A percentile compares a stretch with the other conserved stretches of the same genome.
Conservation (phyloP, 495 filamentous ascomycete species). For the Talaromyces stipitatus region DNA sequence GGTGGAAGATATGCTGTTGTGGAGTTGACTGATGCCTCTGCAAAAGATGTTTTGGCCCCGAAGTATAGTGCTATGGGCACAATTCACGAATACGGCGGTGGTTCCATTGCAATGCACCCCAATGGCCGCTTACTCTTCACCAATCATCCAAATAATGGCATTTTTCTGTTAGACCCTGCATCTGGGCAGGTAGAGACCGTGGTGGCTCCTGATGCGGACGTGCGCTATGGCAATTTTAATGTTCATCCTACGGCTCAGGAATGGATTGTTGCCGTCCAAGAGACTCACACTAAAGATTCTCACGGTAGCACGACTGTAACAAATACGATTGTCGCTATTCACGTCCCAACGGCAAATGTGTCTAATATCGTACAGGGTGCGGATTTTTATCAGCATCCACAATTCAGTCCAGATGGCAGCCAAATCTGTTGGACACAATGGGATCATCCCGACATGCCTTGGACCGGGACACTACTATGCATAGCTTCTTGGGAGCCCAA, state of each 20-base stretch:
- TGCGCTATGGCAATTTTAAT: conserved; percentile 26
- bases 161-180: conserved; percentile 28
- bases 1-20: conserved; percentile 32
- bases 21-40: conserved; percentile 18
- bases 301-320: conserved; percentile 12
- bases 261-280: conserved; percentile 38
- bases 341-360: conserved; percentile 15
- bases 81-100: conserved; percentile 42
- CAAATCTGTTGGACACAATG: conserved; percentile 42
- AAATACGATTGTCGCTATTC: conserved; percentile 28
- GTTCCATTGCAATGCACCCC: conserved; percentile 20
- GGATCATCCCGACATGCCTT: conserved; percentile 44
- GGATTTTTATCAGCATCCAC: conserved; percentile 43
- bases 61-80: conserved; percentile 27
- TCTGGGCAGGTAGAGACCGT: conserved; percentile 16
- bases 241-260: conserved; percentile 20
- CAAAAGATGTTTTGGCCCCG: conserved; percentile 31
- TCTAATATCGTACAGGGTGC: conserved; percentile 24
- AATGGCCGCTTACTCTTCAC: conserved; percentile 31
- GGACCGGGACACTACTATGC: conserved; percentile 34
- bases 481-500: conserved; percentile 26
- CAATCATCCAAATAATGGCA: conserved; percentile 23
- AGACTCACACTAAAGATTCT: conserved; percentile 31
- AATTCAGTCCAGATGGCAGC: conserved; percentile 35
- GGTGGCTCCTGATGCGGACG: conserved; percentile 13